These are phyloP conservation scores for Morella rubra DNA, from an alignment of 306 rosid species.

Conservation along the genomic window DNA sequence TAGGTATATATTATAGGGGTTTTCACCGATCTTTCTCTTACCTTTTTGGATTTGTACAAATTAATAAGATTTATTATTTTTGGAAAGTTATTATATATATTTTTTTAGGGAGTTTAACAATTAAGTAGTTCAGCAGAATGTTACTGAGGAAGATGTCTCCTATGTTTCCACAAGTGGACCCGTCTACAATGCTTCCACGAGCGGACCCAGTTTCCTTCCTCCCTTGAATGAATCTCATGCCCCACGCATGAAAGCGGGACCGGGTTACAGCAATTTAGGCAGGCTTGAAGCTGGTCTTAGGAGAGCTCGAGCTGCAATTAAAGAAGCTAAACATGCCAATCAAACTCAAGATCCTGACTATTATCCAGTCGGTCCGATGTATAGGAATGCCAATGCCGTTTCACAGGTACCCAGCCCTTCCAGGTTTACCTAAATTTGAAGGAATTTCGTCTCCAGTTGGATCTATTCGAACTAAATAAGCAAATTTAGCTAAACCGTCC, in stretches of 20 bases:
- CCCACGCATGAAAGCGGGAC: slow-evolving; percentile 29
- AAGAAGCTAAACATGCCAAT: slow-evolving; percentile 54
- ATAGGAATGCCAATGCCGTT: slow-evolving; percentile 76
- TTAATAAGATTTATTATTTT: no score
- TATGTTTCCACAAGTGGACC: slow-evolving; percentile 29
- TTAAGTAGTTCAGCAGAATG: slow-evolving; percentile 24
- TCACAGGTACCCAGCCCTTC: slow-evolving; percentile 51
- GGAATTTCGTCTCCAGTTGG: no score
- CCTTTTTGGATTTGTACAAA: no score
- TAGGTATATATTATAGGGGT: no score
- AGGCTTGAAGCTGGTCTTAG: slow-evolving; percentile 56
- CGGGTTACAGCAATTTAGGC: slow-evolving; percentile 47
- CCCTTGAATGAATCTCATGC: slow-evolving; percentile 34
- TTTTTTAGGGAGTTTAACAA: neutral
- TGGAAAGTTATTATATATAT: no score
- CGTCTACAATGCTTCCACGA: no score
- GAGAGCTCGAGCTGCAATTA: slow-evolving; percentile 73
- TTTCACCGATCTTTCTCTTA: no score
- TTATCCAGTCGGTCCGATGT: slow-evolving; percentile 80
- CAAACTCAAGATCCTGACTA: slow-evolving; percentile 59
- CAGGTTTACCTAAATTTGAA: neutral
- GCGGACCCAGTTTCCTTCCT: neutral
- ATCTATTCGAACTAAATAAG: no score
- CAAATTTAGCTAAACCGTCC: no score
- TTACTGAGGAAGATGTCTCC: slow-evolving; percentile 25